These are phyloP conservation scores for Pneumocystis canis DNA, from an alignment of 1,139 yeast genomes.

Conservation along the genomic window DNA sequence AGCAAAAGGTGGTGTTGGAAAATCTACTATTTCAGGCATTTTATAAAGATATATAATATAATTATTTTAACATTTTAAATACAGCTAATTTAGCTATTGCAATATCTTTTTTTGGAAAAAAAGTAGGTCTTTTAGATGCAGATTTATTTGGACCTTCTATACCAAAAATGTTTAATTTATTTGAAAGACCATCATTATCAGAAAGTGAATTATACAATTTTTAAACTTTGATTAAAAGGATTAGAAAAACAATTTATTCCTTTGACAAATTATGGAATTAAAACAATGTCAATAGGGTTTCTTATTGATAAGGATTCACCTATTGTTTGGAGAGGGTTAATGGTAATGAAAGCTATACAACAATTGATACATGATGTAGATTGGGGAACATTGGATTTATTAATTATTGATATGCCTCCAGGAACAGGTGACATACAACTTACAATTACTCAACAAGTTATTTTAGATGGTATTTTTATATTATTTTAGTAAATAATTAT, in stretches of 20 bases:
- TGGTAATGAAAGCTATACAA: conserved; percentile 78
- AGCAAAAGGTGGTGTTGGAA: conserved; percentile 69
- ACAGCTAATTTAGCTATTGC: conserved; percentile 52
- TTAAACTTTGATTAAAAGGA: conserved; percentile 1
- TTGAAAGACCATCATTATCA: conserved; percentile 48
- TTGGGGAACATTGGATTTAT: conserved; percentile 55
- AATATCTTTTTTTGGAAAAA: conserved; percentile 38
- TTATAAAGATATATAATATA: conserved; percentile 11
- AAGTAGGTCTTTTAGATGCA: conserved; percentile 60
- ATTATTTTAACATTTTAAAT: conserved; percentile 9
- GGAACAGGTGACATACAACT: conserved; percentile 86
- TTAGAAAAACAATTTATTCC: conserved; percentile 47
- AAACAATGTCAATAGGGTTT: conserved; percentile 85
- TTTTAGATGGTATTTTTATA: conserved; percentile 40
- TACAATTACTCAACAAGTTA: conserved; percentile 63
- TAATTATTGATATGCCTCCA: conserved; percentile 78
- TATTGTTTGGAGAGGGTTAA: conserved; percentile 73
- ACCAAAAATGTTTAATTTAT: conserved; percentile 51
- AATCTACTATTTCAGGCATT: conserved; percentile 32
- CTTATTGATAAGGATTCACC: conserved; percentile 54
- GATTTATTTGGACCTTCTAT: conserved; percentile 77
- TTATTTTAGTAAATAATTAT: background rate
- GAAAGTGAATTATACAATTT: conserved; percentile 17
- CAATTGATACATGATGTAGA: conserved; percentile 68
- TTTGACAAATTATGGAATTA: conserved; percentile 58